Conservation (phyloP, 768 basidiomycete genomes). For the Tylopilus balloui region DNA sequence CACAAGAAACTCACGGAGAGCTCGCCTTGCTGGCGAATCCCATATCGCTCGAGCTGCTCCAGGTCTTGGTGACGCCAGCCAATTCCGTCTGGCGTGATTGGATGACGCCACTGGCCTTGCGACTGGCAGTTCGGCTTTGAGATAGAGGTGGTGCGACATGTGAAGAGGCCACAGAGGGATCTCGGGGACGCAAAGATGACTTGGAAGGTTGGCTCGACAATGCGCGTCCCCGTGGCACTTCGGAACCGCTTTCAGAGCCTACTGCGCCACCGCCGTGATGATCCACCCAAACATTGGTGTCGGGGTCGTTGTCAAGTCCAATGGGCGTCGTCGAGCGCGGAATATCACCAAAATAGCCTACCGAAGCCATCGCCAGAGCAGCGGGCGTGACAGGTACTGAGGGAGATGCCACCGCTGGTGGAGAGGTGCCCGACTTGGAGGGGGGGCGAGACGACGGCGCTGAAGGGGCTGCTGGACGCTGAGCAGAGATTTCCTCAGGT, state of each 20-base stretch:
- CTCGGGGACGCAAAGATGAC: constrained; percentile 24
- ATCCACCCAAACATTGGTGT: constrained; percentile 29
- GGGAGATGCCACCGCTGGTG: constrained; percentile 17
- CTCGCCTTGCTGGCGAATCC: constrained; percentile 18
- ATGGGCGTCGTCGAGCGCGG: constrained; percentile 25
- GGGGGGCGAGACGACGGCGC: constrained; percentile 12
- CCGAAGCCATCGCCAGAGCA: not conserved
- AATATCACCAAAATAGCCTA: constrained; percentile 24
- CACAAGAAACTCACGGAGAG: constrained; percentile 15
- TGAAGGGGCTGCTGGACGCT: constrained; percentile 6
- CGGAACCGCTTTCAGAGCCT: constrained; percentile 21
- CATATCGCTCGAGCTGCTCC: constrained; percentile 25
- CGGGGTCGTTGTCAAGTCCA: constrained; percentile 19
- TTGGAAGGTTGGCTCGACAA: constrained; percentile 21
- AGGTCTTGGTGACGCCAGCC: constrained; percentile 32
- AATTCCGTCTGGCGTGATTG: constrained; percentile 28
- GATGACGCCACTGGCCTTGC: constrained; percentile 24
- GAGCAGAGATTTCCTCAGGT: constrained; percentile 34
- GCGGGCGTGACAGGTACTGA: constrained; percentile 25
- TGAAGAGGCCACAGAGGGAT: constrained; percentile 24
- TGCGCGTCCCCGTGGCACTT: constrained; percentile 17
- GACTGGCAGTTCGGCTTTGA: constrained; percentile 25
- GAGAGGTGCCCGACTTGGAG: constrained; percentile 17
- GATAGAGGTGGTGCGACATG: constrained; percentile 12
- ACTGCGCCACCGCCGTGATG: constrained; percentile 10